Base-by-base conservation (phyloP, 352 stramenopile genomes). In the Pythium scleroteichum region DNA sequence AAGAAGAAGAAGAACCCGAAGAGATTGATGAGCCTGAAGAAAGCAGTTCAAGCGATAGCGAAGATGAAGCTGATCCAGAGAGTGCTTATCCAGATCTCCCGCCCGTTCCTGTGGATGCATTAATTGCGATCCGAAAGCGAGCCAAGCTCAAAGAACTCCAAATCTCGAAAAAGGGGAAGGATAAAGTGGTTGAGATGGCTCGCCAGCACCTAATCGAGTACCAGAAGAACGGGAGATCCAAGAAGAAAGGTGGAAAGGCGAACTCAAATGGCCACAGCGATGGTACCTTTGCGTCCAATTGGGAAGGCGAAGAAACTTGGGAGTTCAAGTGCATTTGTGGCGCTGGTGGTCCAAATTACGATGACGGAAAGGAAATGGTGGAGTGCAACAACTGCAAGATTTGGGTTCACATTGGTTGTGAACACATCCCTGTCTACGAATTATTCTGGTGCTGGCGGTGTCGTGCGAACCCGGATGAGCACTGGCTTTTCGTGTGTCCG, bases 401-500 rank as follows among this genome's bases (percentile, higher is more conserved):
- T 6, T 86, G 76, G 76, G 68, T 89, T n/a, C 82, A 92, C 54
- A 76, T 72, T 19, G 69, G 71, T 33, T 92, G 82, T 42, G 71
- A 76, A 19, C 70, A 69, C 13, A 39, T 64, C 4, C 68, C 73
- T 16, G 69, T 75, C 6, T 75, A 79, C 38, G 77, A 89, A 38
- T 72, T 76, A 24, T 90, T 88, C 40, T 51, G 75, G 49, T 90
- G 79, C 52, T 83, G 80, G 59, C 72, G 76, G 27, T 89, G 82
- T 59, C 55, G 54, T 3, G 33, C 35, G 10, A 35, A 35, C 17
- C 41, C 50, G 17, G 49, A 62, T 9, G 55, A 83, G 29, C 29
- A 35, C 22, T 92, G 83, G 83, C 77, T 83, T 42, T 88, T 92
- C 45, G 70, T 87, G 27, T 92, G 83, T 51, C 64, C 73, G 20